Conservation (phyloP, 2,329 filamentous ascomycete species). For the Colletotrichum limetticola region DNA sequence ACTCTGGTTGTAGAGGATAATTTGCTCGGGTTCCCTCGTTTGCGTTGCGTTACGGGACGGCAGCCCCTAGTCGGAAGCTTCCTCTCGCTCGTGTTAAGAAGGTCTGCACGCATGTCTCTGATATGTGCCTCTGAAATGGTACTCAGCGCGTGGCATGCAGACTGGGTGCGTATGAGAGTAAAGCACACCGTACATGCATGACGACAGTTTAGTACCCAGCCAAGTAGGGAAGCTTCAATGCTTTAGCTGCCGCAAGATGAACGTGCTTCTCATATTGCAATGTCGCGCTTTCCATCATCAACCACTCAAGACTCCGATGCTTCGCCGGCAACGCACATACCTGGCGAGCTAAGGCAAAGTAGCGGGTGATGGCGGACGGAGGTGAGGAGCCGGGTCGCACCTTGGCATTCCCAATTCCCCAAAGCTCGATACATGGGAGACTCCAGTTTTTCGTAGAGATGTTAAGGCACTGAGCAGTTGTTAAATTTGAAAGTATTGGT, state of each 20-base stretch:
- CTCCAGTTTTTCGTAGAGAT: neutral
- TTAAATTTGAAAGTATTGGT: neutral
- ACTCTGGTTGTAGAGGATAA: neutral
- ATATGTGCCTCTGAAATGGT: slow-evolving; percentile 6
- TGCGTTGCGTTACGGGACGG: neutral
- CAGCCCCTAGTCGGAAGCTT: neutral
- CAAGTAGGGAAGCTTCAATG: slow-evolving; percentile 5
- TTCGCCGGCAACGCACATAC: neutral
- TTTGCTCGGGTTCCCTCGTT: neutral
- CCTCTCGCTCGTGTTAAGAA: neutral
- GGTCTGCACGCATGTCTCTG: slow-evolving; percentile 7
- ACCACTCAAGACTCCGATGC: neutral
- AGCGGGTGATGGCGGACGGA: neutral
- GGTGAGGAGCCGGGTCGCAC: neutral
- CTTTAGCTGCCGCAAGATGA: neutral
- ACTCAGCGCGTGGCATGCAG: neutral
- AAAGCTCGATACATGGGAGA: neutral
- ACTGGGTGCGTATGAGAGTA: neutral
- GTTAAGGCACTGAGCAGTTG: neutral
- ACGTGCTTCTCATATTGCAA: neutral
- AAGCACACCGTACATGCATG: neutral
- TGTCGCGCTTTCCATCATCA: neutral
- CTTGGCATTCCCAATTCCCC: neutral
- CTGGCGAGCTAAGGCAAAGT: neutral
- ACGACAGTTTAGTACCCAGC: slow-evolving; percentile 12